Base-by-base conservation (phyloP, 441 rosid species). In the Euphorbia corollata region DNA sequence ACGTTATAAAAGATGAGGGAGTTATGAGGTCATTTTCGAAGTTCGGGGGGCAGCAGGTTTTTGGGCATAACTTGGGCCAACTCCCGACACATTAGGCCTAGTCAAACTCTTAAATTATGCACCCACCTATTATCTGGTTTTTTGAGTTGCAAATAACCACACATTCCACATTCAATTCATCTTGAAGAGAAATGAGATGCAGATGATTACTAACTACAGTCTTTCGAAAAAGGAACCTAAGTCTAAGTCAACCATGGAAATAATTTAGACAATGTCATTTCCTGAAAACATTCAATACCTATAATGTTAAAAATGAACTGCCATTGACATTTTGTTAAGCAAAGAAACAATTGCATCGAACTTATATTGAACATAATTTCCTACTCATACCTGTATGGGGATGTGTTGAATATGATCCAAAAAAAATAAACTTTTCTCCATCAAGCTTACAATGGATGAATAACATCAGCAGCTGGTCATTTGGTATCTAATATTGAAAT, bases 71-170 rank as follows among this genome's bases (percentile, higher is more conserved):
- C 32, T 27, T 27, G 32, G 32, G n/a, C n/a, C n/a, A n/a, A n/a
- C n/a, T n/a, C n/a, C n/a, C n/a, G n/a, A n/a, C n/a, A n/a, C n/a
- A n/a, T n/a, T n/a, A n/a, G n/a, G n/a, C n/a, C 36, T 32, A 32
- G 36, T 6, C 36, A 32, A 32, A 32, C 36, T 32, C 36, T 2
- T 32, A 32, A 32, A n/a, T 80, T 86, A 86, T 85, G 92, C n/a
- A 11, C 18, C 53, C 19, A 47, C 53, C 19, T 55, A 55, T 55
- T 55, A 56, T 56, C 30, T 56, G 59, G 34, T 10, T 22, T 22
- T 51, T 56, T 56, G 57, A 53, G 24, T 18, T 19, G 24, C 23
- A 3, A 22, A 56, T 10, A 22, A 56, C 32, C 23, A 34, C 23
- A 11, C 18, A 16, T n/a, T 8, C 7, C 9, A 23, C 34, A 27